Evolutionary conservation across 805 yeast genomes (phyloP), one percentile per base, ranked within the genome.

Genomic region (Clavispora phyllophila): DNA sequence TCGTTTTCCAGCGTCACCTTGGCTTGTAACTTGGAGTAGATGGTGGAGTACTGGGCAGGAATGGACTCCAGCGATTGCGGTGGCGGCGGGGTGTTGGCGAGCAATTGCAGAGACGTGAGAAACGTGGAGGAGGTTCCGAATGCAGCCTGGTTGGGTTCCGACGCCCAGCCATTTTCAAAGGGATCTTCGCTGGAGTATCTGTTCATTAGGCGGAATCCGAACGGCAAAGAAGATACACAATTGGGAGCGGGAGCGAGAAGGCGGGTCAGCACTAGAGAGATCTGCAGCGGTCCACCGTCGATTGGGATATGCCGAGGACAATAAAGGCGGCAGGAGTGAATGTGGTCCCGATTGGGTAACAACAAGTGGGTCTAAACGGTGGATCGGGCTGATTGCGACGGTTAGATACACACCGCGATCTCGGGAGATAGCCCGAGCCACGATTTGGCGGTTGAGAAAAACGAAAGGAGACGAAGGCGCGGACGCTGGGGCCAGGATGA

Each of bases 131-230:
- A 9, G 2, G 40, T 5, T 2, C 34, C 34, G n/a, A 18, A 32
- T 33, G 39, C 18, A 34, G 14, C 17, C 29, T 26, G 29, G 24
- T 42, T 28, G 33, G 53, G 51, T 4, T 49, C 51, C 10, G 49
- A 43, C 14, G 63, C 59, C 72, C 72, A 66, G 20, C 70, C 71
- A 45, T 68, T 67, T 40, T 60, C 68, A 64, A 71, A 68, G 2
- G 70, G 68, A 44, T 68, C 71, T 17, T 61, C 54, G 13, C 15
- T 25, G 12, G 52, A 52, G 38, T 45, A 49, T 7, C 37, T 40
- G 44, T 54, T 51, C 40, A 37, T 37, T 17, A 13, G 33, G n/a
- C n/a, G n/a, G n/a, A n/a, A n/a, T n/a, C n/a, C n/a, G n/a, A n/a
- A n/a, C n/a, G n/a, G n/a, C n/a, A n/a, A n/a, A n/a, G n/a, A n/a